Base-by-base conservation (phyloP, 2,329 filamentous ascomycete genomes). In the Neofusicoccum laricinum region DNA sequence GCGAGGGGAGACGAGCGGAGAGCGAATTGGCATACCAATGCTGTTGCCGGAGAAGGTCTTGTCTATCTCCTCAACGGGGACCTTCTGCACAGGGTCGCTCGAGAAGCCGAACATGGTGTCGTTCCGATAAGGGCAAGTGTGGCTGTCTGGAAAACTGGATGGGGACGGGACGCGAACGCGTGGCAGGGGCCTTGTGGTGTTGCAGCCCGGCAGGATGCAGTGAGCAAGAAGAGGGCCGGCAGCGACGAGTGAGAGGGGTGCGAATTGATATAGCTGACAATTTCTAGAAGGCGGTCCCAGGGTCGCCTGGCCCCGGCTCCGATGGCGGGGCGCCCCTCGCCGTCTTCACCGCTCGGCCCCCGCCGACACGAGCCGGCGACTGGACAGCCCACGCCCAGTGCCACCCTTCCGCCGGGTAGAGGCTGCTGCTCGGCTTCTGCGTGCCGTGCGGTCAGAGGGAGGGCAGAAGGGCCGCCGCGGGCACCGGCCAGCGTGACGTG, bases 1-100 rank as follows among this genome's bases (percentile, higher is more conserved):
- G 10, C 6, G 25, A 32, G 17, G 6, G 36, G 14, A 38, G 36
- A 15, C 4, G 36, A 15, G 36, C 4, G 10, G 36, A 38, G 34
- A 14, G 34, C 50, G 17, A 12, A 17, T 21, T 38, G 25, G 25
- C 46, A 21, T 43, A 63, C 61, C 61, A 38, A 63, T 63, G 49
- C 61, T 55, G 25, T 63, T 63, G 49, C 61, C 61, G 17, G 61
- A 55, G 40, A 63, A 63, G 61, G 40, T 25, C 40, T 46, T 46
- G 19, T 63, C 61, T n/a, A 63, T 53, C 25, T 53, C 50, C 49
- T 46, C 61, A 14, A 48, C 30, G 15, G 48, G 34, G 30, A 63
- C 19, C 49, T 55, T 53, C 14, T 51, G 41, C 25, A 55, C 40
- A 6, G 49, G 38, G 14, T 63, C 61, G 40, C 49, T 55, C 19